A percentile compares a stretch with the other conserved stretches of the same genome.
Evolutionary conservation across 495 filamentous ascomycete genomes (phyloP).

Genomic region (Penicillium lagena): DNA sequence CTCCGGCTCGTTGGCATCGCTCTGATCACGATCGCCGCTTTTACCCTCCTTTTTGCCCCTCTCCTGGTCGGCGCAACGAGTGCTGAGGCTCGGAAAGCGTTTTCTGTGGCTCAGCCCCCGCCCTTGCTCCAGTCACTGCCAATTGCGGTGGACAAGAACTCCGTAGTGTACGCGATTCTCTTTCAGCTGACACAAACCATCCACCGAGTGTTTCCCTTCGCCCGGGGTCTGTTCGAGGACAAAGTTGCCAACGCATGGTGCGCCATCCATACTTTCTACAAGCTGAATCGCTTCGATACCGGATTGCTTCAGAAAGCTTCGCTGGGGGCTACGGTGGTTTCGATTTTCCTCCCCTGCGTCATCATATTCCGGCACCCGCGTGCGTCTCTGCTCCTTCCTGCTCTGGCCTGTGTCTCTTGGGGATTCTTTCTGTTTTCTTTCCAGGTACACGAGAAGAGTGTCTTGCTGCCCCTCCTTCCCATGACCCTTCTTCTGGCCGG

Average conservation of each 20-base stretch:
- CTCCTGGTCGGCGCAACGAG: constrained; percentile 52
- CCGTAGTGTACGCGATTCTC: constrained; percentile 61
- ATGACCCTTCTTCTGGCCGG: constrained; percentile 82
- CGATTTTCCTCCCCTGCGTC: constrained; percentile 71
- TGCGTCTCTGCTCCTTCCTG: constrained; percentile 69
- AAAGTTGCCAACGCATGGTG: constrained; percentile 99
- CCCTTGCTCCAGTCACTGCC: constrained; percentile 54
- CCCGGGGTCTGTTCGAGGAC: constrained; percentile 92
- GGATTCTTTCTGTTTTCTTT: constrained; percentile 96
- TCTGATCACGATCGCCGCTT: constrained; percentile 62
- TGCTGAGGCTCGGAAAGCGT: constrained; percentile 19
- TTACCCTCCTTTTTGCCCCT: constrained; percentile 68
- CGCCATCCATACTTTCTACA: constrained; percentile 79
- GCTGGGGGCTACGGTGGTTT: constrained; percentile 63
- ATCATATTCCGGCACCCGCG: constrained; percentile 74
- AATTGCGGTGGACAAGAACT: constrained; percentile 51
- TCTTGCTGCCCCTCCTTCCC: constrained; percentile 82
- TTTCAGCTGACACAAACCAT: constrained; percentile 76
- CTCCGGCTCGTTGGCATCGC: constrained; percentile 68
- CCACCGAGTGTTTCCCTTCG: constrained; percentile 90
- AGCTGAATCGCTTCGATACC: constrained; percentile 64
- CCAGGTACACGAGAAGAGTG: constrained; percentile 97
- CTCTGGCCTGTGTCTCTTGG: constrained; percentile 79
- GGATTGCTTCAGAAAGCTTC: constrained; percentile 70
- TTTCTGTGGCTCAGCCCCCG: constrained; percentile 43